Evolutionary conservation across 352 stramenopile species (phyloP).

Genomic region (Phytophthora syringae): DNA sequence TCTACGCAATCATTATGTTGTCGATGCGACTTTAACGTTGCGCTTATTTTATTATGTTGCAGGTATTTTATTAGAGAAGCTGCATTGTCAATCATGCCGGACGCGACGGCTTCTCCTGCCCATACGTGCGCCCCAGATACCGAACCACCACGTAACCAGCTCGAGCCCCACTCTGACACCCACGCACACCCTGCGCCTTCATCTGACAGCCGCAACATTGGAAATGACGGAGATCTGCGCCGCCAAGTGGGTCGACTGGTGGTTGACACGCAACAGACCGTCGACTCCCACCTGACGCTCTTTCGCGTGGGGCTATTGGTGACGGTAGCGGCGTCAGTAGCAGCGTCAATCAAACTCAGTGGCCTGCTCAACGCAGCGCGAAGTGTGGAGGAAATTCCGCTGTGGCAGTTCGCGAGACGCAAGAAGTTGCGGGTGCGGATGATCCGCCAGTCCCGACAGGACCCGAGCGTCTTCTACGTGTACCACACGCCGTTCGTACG

Average conservation of each 20-base stretch:
- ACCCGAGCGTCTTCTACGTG: conserved; percentile 83
- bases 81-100: conserved; percentile 7
- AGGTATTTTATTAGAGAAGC: no score
- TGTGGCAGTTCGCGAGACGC: conserved; percentile 65
- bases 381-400: conserved; percentile 64
- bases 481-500: conserved; percentile 82
- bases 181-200: background rate
- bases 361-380: conserved; percentile 60
- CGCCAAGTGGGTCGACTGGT: conserved; percentile 42
- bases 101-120: background rate
- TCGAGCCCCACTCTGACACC: background rate
- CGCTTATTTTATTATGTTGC: no score
- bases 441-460: conserved; percentile 62
- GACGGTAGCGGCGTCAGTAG: conserved; percentile 49
- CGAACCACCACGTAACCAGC: background rate
- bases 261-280: conserved; percentile 47
- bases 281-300: conserved; percentile 74
- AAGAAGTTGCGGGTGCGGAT: conserved; percentile 82
- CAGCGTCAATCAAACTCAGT: conserved; percentile 56
- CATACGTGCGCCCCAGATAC: background rate
- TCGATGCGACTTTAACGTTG: no score
- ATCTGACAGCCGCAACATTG: background rate
- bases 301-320: conserved; percentile 66
- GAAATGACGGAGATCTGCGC: conserved; percentile 24
- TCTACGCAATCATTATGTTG: no score